A percentile compares a stretch with the other conserved stretches of the same genome.
phyloP scores from a whole-genome alignment of 2,329 filamentous ascomycete genomes.

The Stagonosporopsis tanaceti region DNA sequence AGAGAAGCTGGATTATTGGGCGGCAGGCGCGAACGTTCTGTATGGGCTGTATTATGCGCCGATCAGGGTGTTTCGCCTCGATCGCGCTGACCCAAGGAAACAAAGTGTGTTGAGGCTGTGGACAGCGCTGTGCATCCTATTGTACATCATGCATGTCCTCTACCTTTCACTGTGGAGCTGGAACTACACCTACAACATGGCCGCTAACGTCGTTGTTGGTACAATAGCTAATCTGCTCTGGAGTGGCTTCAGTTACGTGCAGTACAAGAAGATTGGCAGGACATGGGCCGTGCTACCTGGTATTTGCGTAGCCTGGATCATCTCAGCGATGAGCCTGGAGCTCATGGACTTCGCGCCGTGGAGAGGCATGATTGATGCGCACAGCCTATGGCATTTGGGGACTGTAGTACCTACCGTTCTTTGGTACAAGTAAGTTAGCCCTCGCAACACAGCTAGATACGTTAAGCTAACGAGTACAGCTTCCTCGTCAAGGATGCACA shows the following conservation, averaged over 20 bases:
- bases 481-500: constrained; percentile 87
- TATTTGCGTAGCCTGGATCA: constrained; percentile 89
- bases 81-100: constrained; percentile 62
- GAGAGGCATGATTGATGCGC: constrained; percentile 84
- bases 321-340: constrained; percentile 94
- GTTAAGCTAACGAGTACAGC: constrained; percentile 56
- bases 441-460: too few relatives aligned
- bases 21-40: constrained; percentile 84
- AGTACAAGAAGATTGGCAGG: constrained; percentile 75
- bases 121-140: constrained; percentile 73
- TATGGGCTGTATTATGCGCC: constrained; percentile 90
- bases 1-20: constrained; percentile 97
- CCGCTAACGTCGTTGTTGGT: constrained; percentile 85
- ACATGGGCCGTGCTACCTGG: constrained; percentile 90
- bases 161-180: constrained; percentile 88
- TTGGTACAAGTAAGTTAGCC: constrained; percentile 86
- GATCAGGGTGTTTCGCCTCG: constrained; percentile 83
- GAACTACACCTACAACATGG: constrained; percentile 99
- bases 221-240: constrained; percentile 83
- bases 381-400: constrained; percentile 94
- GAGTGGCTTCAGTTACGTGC: constrained; percentile 80
- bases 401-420: constrained; percentile 87
- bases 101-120: constrained; percentile 72
- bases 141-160: constrained; percentile 79
- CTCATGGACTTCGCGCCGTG: constrained; percentile 91